Conservation (phyloP, 2,329 filamentous ascomycete species). For the Fusarium brevicatenulatum region DNA sequence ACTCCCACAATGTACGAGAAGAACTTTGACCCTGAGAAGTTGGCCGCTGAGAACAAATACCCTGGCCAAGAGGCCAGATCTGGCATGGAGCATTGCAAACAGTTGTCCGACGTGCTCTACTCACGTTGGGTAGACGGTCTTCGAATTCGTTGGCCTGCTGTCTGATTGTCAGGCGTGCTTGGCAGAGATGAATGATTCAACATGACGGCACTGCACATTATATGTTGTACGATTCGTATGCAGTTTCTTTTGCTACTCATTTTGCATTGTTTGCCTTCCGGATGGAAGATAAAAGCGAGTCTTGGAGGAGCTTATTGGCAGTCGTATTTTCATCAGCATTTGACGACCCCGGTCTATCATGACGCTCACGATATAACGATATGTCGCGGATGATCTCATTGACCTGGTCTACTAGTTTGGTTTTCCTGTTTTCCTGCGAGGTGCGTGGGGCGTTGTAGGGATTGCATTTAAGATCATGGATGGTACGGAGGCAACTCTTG, state of each 20-base stretch:
- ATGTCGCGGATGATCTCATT: slow-evolving; percentile 33
- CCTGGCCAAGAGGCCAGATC: slow-evolving; percentile 65
- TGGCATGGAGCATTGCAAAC: slow-evolving; percentile 92
- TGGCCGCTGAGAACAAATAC: slow-evolving; percentile 62
- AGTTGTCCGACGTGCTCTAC: slow-evolving; percentile 91
- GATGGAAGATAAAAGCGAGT: slow-evolving; percentile 2
- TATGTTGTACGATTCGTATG: slow-evolving; percentile 18
- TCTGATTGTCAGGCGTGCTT: slow-evolving; percentile 29
- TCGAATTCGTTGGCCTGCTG: slow-evolving; percentile 72
- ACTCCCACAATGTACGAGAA: slow-evolving; percentile 55
- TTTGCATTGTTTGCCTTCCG: slow-evolving; percentile 23
- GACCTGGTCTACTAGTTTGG: slow-evolving; percentile 17
- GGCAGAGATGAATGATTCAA: not conserved
- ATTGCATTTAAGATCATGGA: slow-evolving; percentile 22
- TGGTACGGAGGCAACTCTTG: slow-evolving; percentile 22
- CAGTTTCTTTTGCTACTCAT: slow-evolving; percentile 11
- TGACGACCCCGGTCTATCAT: slow-evolving; percentile 8
- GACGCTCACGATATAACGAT: slow-evolving; percentile 35
- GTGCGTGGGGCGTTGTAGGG: slow-evolving; percentile 26
- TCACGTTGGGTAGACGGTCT: slow-evolving; percentile 89
- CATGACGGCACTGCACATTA: not conserved
- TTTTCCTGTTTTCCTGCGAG: slow-evolving; percentile 12
- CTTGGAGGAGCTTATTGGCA: slow-evolving; percentile 1
- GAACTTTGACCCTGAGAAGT: slow-evolving; percentile 59
- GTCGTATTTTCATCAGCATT: slow-evolving; percentile 18